These are phyloP conservation scores for Clausena lansium DNA, from an alignment of 345 rosid species.

Conservation along the genomic window DNA sequence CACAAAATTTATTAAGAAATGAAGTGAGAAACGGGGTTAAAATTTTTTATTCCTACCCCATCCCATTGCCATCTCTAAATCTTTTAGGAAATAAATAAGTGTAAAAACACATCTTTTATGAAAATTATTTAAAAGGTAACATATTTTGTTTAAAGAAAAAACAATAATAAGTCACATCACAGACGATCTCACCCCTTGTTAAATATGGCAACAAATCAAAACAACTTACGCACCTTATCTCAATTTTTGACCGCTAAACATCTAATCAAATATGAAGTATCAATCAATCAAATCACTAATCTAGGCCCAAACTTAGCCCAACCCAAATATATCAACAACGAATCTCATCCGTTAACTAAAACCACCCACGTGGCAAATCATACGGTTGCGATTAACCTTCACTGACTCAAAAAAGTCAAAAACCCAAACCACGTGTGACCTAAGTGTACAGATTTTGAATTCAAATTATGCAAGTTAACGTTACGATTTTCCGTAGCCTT, in stretches of 20 bases:
- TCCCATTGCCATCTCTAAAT: too few relatives aligned
- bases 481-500: slow-evolving; percentile 12
- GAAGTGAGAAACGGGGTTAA: too few relatives aligned
- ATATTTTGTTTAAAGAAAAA: too few relatives aligned
- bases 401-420: not conserved
- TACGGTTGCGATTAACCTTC: slow-evolving; percentile 14
- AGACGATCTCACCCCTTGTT: not conserved
- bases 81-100: too few relatives aligned
- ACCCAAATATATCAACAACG: not conserved
- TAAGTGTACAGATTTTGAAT: slow-evolving; percentile 24
- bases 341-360: slow-evolving; percentile 2
- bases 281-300: too few relatives aligned
- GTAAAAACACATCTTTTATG: too few relatives aligned
- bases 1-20: too few relatives aligned
- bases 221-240: not conserved
- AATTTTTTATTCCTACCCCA: too few relatives aligned
- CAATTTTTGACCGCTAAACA: not conserved
- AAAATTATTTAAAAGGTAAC: too few relatives aligned
- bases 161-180: not conserved
- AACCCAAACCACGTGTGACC: slow-evolving; percentile 4
- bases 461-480: slow-evolving; percentile 31
- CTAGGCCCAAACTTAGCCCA: not conserved
- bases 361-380: not conserved
- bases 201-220: not conserved
- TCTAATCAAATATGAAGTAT: too few relatives aligned